These are phyloP conservation scores for Plantago major DNA, from an alignment of 257 asterid species.

Conservation along the genomic window DNA sequence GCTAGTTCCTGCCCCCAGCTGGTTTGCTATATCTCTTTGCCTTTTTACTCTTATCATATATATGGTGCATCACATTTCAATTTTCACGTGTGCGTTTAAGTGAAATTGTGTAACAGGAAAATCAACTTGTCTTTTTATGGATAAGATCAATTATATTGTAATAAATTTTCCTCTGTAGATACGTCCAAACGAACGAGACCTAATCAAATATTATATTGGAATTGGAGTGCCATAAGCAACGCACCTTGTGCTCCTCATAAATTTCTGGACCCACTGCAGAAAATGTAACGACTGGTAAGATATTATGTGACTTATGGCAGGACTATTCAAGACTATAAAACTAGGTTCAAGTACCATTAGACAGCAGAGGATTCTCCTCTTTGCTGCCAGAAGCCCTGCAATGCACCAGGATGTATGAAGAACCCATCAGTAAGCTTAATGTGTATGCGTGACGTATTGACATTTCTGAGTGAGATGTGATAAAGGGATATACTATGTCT, in stretches of 20 bases:
- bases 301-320: slow-evolving; percentile 2
- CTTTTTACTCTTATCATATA: too few species aligned
- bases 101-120: too few species aligned
- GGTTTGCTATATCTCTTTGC: too few species aligned
- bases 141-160: too few species aligned
- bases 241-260: slow-evolving; percentile 77
- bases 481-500: too few species aligned
- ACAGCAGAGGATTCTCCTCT: slow-evolving; percentile 61
- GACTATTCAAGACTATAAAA: slow-evolving; percentile 14
- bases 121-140: too few species aligned
- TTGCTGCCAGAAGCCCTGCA: slow-evolving; percentile 71
- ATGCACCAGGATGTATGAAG: slow-evolving; percentile 1
- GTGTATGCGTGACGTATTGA: too few species aligned
- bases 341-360: slow-evolving; percentile 50
- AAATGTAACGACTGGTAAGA: slow-evolving; percentile 17
- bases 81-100: too few species aligned
- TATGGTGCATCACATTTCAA: too few species aligned
- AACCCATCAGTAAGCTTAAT: not conserved
- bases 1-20: too few species aligned
- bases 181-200: slow-evolving; percentile 5
- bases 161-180: not conserved
- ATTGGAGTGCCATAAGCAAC: slow-evolving; percentile 14
- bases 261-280: slow-evolving; percentile 66
- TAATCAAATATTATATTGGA: not conserved
- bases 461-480: too few species aligned